phyloP scores from a whole-genome alignment of 768 basidiomycete genomes.

The Rhizopogon roseolus region DNA sequence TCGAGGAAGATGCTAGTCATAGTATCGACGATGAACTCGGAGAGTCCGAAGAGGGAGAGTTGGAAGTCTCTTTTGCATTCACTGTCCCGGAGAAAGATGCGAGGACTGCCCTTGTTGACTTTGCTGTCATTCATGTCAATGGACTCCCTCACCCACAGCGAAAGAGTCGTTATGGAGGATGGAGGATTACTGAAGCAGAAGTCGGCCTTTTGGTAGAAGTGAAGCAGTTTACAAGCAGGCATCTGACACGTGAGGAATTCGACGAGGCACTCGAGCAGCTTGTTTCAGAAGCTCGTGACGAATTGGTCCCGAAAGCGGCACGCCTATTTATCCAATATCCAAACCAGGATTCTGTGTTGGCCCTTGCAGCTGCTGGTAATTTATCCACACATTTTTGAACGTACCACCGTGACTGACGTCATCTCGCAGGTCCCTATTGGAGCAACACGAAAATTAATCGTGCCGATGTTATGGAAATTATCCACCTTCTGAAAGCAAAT shows the following conservation, averaged over 20 bases:
- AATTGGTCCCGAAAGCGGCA: neutral
- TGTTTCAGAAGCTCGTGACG: neutral
- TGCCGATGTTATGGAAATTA: neutral
- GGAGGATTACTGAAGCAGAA: neutral
- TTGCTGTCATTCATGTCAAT: neutral
- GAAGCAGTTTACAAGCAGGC: neutral
- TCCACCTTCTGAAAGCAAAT: neutral
- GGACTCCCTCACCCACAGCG: neutral
- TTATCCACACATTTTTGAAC: neutral
- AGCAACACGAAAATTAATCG: neutral
- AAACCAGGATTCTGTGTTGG: neutral
- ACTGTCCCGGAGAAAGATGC: neutral
- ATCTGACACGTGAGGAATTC: too few species aligned
- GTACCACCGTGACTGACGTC: neutral
- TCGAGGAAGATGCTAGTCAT: too few species aligned
- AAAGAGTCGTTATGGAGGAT: neutral
- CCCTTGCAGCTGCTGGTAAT: neutral
- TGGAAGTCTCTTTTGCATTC: neutral
- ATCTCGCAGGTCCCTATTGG: neutral
- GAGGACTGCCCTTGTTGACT: neutral
- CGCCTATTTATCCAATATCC: neutral
- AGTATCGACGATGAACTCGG: too few species aligned
- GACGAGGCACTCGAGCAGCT: too few species aligned
- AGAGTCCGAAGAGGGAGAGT: too few species aligned
- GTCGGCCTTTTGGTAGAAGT: neutral